A percentile compares a stretch with the other conserved stretches of the same genome.
Evolutionary conservation across 192 early-diverging fungal species (phyloP).

Genomic region (Umbelopsis isabellina): DNA sequence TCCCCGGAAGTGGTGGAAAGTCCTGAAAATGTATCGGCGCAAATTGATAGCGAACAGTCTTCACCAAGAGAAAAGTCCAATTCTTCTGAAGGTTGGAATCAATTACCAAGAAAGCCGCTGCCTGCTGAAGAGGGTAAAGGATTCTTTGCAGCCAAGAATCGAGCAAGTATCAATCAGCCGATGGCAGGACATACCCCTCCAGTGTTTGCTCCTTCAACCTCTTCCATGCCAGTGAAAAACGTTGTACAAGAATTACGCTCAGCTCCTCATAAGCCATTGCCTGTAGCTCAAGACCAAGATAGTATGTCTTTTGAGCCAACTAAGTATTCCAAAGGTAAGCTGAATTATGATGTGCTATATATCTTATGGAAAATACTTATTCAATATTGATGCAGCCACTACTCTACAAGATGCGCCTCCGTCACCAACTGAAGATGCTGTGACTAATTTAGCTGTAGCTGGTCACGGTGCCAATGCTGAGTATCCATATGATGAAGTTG

Average conservation of each 20-base stretch:
- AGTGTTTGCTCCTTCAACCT: not conserved
- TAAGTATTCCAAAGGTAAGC: not conserved
- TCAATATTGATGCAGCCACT: not conserved
- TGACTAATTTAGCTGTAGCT: not conserved
- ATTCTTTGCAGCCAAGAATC: not conserved
- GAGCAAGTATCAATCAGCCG: not conserved
- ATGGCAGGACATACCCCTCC: not conserved
- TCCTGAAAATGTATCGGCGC: not conserved
- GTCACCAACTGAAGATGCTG: not conserved
- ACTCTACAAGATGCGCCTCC: not conserved
- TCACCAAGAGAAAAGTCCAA: not conserved
- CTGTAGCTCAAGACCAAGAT: not conserved
- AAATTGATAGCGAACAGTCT: not conserved
- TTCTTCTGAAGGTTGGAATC: not conserved
- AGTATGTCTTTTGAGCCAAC: not conserved
- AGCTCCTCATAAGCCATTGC: not conserved
- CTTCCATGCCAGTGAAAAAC: not conserved
- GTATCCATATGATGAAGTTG: not conserved
- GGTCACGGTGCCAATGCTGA: not conserved
- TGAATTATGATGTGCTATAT: not conserved
- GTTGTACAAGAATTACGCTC: not conserved
- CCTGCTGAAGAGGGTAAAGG: constrained; percentile 3
- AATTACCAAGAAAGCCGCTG: not conserved
- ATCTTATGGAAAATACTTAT: not conserved
- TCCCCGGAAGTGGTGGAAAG: not conserved